Percentiles rank a stretch among this genome's conserved stretches.
Conservation (phyloP, 2,329 filamentous ascomycete species). For the Calonectria honghensis region DNA sequence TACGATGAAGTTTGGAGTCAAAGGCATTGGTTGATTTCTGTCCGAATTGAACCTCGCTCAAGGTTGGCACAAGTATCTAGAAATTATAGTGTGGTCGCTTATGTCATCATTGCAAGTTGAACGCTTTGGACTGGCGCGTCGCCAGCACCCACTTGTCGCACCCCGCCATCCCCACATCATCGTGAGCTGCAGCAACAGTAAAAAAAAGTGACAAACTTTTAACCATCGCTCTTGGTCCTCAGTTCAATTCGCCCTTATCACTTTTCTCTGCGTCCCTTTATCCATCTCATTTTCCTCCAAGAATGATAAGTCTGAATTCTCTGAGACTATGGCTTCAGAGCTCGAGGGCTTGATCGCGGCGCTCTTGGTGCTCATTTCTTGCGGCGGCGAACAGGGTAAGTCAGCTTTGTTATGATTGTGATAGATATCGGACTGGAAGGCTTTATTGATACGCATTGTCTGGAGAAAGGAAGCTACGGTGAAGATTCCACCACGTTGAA, state of each 20-base stretch:
- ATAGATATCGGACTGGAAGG: neutral
- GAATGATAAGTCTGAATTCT: conserved; percentile 53
- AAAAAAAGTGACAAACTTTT: conserved; percentile 46
- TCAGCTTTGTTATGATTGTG: conserved; percentile 31
- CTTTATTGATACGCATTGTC: conserved; percentile 1
- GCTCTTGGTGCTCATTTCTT: conserved; percentile 61
- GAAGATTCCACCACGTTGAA: neutral
- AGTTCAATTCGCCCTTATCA: conserved; percentile 56
- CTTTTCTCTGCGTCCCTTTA: conserved; percentile 49
- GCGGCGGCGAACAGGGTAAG: conserved; percentile 62
- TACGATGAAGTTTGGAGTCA: neutral
- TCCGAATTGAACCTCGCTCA: neutral
- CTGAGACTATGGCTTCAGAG: conserved; percentile 60
- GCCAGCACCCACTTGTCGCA: conserved; percentile 27
- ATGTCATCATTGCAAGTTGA: conserved; percentile 47
- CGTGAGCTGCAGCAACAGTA: conserved; percentile 46
- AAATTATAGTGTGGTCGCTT: conserved; percentile 38
- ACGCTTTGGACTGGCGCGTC: conserved; percentile 25
- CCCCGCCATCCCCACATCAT: conserved; percentile 45
- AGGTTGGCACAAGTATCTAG: neutral
- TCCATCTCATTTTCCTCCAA: conserved; percentile 44
- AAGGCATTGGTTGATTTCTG: neutral
- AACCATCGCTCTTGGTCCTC: conserved; percentile 47
- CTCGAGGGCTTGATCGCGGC: conserved; percentile 62
- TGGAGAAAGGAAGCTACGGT: too few relatives aligned